Evolutionary conservation across 2,329 filamentous ascomycete genomes (phyloP).

Genomic region (Trichoderma guizhouense): DNA sequence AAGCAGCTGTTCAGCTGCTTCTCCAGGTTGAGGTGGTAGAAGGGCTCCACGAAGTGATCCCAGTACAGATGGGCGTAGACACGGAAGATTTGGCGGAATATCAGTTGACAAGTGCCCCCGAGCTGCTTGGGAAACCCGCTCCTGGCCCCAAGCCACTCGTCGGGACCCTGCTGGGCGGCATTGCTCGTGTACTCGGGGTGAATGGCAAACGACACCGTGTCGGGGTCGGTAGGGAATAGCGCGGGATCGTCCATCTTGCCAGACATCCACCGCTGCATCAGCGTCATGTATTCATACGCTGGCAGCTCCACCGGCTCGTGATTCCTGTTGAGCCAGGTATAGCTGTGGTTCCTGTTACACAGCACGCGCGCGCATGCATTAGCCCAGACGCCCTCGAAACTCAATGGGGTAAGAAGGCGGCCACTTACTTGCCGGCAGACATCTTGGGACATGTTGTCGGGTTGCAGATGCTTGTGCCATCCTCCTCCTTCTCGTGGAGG

Average conservation of each 20-base stretch:
- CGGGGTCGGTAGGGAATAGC: constrained; percentile 81
- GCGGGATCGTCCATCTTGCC: constrained; percentile 82
- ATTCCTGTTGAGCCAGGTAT: constrained; percentile 67
- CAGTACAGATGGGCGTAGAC: constrained; percentile 96
- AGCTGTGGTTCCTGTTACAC: constrained; percentile 65
- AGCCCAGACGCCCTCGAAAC: background rate
- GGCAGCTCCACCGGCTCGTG: constrained; percentile 82
- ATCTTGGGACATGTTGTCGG: constrained; percentile 81
- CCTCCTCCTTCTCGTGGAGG: constrained; percentile 80
- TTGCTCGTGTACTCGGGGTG: constrained; percentile 51
- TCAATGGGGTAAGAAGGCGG: background rate
- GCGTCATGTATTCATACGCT: constrained; percentile 82
- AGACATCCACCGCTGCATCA: constrained; percentile 91
- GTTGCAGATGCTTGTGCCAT: constrained; percentile 79
- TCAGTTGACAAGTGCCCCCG: constrained; percentile 77
- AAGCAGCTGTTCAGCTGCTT: constrained; percentile 80
- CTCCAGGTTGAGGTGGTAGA: constrained; percentile 72
- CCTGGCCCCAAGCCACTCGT: constrained; percentile 77
- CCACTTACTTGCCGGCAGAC: constrained; percentile 80
- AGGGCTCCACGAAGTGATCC: constrained; percentile 78
- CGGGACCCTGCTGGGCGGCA: constrained; percentile 56
- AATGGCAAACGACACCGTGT: constrained; percentile 57
- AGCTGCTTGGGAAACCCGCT: constrained; percentile 86
- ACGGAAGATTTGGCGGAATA: constrained; percentile 94
- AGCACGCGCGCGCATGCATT: background rate